Percentiles rank a stretch among this genome's conserved stretches.
Evolutionary conservation across 768 basidiomycete genomes (phyloP).

Genomic region (Lentinula sp.): DNA sequence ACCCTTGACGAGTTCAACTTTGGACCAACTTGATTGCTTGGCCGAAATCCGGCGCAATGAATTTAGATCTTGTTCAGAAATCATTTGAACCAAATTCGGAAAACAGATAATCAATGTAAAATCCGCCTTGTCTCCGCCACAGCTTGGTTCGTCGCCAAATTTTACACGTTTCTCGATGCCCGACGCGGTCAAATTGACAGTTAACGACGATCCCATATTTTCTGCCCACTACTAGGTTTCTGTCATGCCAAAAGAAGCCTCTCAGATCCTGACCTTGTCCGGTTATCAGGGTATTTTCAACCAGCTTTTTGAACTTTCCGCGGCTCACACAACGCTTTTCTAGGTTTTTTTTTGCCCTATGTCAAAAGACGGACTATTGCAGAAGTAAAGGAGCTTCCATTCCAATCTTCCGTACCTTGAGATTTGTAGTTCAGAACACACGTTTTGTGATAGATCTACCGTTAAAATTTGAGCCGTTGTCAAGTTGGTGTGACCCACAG

Average conservation of each 20-base stretch:
- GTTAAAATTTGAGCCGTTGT: background rate
- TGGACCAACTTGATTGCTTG: background rate
- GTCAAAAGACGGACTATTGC: background rate
- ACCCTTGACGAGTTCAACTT: background rate
- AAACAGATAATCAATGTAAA: slow-evolving; percentile 1
- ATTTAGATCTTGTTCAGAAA: background rate
- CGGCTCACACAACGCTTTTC: background rate
- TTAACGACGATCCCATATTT: slow-evolving; percentile 26
- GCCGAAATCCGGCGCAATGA: background rate
- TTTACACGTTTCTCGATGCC: slow-evolving; percentile 37
- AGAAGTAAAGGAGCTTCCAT: background rate
- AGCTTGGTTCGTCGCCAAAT: slow-evolving; percentile 15
- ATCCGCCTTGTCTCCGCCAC: slow-evolving; percentile 3
- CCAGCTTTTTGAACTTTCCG: background rate
- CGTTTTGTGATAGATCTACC: background rate
- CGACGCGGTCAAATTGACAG: slow-evolving; percentile 26
- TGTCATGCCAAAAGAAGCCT: slow-evolving; percentile 42
- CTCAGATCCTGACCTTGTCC: background rate
- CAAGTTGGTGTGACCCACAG: background rate
- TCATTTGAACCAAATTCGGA: background rate
- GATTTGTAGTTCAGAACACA: background rate
- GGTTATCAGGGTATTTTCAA: background rate
- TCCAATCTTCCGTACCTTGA: background rate
- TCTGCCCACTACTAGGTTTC: slow-evolving; percentile 28
- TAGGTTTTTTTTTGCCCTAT: background rate